A percentile compares a stretch with the other conserved stretches of the same genome.
Conservation (phyloP, 2,329 filamentous ascomycete species). For the Aspergillus tanneri region DNA sequence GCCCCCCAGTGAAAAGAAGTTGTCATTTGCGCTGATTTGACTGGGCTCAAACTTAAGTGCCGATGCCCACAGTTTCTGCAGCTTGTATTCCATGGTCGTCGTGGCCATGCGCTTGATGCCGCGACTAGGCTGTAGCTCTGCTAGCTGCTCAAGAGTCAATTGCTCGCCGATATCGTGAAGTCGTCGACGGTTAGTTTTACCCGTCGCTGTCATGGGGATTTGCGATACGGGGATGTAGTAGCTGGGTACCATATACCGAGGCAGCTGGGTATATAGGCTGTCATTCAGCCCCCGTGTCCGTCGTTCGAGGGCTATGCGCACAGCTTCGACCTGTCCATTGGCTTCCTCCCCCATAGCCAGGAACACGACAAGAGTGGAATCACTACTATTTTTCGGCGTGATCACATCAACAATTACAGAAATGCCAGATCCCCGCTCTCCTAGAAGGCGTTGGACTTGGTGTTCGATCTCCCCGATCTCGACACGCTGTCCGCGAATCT, state of each 20-base stretch:
- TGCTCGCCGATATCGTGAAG: not conserved
- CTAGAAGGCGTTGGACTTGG: not conserved
- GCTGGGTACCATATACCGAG: not conserved
- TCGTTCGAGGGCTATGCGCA: too few species aligned
- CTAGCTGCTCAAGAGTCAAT: not conserved
- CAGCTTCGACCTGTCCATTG: not conserved
- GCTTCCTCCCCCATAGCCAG: not conserved
- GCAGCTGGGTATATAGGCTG: not conserved
- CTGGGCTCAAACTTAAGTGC: not conserved
- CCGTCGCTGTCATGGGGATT: not conserved
- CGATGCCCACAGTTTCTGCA: not conserved
- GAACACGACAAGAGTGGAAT: not conserved
- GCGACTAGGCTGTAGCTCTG: not conserved
- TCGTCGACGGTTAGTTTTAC: not conserved
- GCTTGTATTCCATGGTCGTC: not conserved
- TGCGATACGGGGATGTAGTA: not conserved
- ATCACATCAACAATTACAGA: not conserved
- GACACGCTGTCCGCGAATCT: slow-evolving; percentile 14
- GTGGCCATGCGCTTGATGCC: not conserved
- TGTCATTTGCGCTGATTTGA: not conserved
- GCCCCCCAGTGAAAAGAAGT: slow-evolving; percentile 1
- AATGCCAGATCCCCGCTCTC: not conserved
- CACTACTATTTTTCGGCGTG: not conserved
- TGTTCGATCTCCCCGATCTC: slow-evolving; percentile 15
- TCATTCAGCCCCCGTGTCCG: not conserved